Percentiles rank a stretch among this genome's conserved stretches.
phyloP scores from a whole-genome alignment of 805 yeast species.

The Candida vartiovaarae region DNA sequence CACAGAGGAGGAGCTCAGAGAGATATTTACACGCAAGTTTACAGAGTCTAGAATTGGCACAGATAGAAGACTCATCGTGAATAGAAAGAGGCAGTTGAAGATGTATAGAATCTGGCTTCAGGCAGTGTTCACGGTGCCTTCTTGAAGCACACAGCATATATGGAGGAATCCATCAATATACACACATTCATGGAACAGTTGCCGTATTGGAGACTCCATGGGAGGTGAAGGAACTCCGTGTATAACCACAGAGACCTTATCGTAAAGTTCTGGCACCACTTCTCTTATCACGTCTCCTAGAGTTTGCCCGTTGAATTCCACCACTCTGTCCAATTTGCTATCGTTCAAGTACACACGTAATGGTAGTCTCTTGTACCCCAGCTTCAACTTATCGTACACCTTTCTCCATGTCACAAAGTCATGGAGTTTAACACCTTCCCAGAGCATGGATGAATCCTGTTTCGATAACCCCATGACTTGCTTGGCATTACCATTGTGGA shows the following conservation, averaged over 20 bases:
- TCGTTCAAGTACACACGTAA: conserved; percentile 1
- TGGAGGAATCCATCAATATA: conserved; percentile 66
- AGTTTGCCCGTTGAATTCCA: conserved; percentile 8
- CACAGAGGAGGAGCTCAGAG: conserved; percentile 83
- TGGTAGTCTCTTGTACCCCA: background rate
- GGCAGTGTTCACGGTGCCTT: conserved; percentile 63
- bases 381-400: background rate
- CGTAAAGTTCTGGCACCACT: conserved; percentile 39
- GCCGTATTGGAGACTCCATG: conserved; percentile 34
- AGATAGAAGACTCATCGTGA: conserved; percentile 85
- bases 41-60: conserved; percentile 74
- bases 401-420: conserved; percentile 23
- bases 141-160: background rate
- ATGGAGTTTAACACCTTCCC: conserved; percentile 41
- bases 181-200: conserved; percentile 37
- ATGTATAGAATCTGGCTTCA: conserved; percentile 98
- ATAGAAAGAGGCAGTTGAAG: conserved; percentile 84
- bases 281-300: conserved; percentile 35
- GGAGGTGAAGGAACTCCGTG: conserved; percentile 51
- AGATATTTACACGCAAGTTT: conserved; percentile 62
- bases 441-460: conserved; percentile 48
- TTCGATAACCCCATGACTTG: conserved; percentile 72
- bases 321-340: background rate
- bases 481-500: conserved; percentile 71
- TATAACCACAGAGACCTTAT: conserved; percentile 38